Percentiles rank a stretch among this genome's conserved stretches.
Evolutionary conservation across 2,329 filamentous ascomycete species (phyloP).

Genomic region (Kalaharituber pfeilii): DNA sequence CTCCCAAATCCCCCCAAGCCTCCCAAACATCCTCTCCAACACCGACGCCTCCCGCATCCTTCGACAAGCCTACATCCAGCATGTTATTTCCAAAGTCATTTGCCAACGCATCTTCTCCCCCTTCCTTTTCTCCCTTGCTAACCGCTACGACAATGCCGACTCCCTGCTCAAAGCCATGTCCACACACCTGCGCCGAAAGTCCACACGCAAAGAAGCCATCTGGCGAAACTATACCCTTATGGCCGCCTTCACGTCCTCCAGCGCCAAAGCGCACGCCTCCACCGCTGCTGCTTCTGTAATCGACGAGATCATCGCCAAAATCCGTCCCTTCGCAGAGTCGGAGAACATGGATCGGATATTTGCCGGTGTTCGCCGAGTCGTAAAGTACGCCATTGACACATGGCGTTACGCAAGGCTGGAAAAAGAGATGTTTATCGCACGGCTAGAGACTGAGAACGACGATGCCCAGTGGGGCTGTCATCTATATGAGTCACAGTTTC

Average conservation of each 20-base stretch:
- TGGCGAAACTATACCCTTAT: conserved; percentile 42
- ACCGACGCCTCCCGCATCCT: conserved; percentile 36
- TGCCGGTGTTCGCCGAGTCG: conserved; percentile 36
- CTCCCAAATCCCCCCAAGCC: conserved; percentile 34
- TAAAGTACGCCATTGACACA: conserved; percentile 41
- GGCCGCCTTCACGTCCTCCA: conserved; percentile 39
- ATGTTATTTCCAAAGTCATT: conserved; percentile 39
- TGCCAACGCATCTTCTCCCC: conserved; percentile 40
- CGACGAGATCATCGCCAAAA: conserved; percentile 38
- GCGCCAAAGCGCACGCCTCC: conserved; percentile 40
- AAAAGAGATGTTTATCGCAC: conserved; percentile 37
- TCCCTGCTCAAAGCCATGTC: conserved; percentile 38
- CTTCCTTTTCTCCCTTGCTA: conserved; percentile 39
- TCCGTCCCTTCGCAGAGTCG: conserved; percentile 37
- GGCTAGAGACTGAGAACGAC: conserved; percentile 24
- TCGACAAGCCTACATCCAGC: conserved; percentile 37
- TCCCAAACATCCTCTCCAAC: conserved; percentile 39
- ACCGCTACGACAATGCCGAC: conserved; percentile 39
- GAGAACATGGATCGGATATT: conserved; percentile 35
- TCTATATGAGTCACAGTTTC: conserved; percentile 13
- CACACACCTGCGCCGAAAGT: conserved; percentile 39
- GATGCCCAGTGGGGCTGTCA: conserved; percentile 9
- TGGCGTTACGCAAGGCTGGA: conserved; percentile 42
- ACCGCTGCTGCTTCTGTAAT: conserved; percentile 38
- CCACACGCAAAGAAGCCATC: conserved; percentile 38